These are phyloP conservation scores for Cochlearia excelsa DNA, from an alignment of 345 rosid genomes.

Conservation along the genomic window DNA sequence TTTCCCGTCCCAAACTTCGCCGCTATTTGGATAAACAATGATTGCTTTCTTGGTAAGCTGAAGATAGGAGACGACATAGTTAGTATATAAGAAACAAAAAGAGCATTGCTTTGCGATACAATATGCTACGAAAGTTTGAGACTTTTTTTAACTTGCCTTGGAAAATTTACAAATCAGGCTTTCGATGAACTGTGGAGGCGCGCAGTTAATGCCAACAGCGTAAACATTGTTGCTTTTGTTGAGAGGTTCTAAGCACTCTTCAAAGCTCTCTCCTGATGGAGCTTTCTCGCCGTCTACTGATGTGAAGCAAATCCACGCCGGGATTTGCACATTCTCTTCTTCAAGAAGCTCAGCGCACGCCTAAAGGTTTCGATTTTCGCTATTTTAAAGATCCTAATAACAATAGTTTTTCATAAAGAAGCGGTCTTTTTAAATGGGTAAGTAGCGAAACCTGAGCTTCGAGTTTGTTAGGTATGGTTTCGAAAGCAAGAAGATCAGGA, in stretches of 20 bases:
- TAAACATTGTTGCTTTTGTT: slow-evolving; percentile 56
- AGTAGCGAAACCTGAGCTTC: slow-evolving; percentile 68
- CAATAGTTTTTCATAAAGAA: not conserved
- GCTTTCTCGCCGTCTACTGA: slow-evolving; percentile 76
- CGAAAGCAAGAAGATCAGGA: slow-evolving; percentile 87
- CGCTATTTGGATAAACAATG: slow-evolving; percentile 86
- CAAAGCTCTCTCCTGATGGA: slow-evolving; percentile 78
- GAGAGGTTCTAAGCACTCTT: slow-evolving; percentile 61
- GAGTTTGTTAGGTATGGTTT: slow-evolving; percentile 86
- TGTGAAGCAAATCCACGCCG: slow-evolving; percentile 89
- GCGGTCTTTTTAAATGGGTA: not conserved
- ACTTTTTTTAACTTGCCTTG: slow-evolving; percentile 39
- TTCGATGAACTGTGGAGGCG: slow-evolving; percentile 76
- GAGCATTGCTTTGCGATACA: not conserved
- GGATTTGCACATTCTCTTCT: slow-evolving; percentile 72
- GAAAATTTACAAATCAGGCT: slow-evolving; percentile 55
- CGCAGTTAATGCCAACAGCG: slow-evolving; percentile 82
- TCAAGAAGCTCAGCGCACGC: slow-evolving; percentile 79
- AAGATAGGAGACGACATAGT: not conserved
- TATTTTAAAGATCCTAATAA: not conserved
- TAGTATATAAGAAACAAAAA: not conserved
- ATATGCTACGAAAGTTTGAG: not conserved
- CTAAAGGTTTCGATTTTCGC: slow-evolving; percentile 29
- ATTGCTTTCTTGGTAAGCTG: slow-evolving; percentile 73
- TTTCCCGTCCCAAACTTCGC: slow-evolving; percentile 87